Base-by-base conservation (phyloP, 129 eudicot genomes). In the Centaurea solstitialis region DNA sequence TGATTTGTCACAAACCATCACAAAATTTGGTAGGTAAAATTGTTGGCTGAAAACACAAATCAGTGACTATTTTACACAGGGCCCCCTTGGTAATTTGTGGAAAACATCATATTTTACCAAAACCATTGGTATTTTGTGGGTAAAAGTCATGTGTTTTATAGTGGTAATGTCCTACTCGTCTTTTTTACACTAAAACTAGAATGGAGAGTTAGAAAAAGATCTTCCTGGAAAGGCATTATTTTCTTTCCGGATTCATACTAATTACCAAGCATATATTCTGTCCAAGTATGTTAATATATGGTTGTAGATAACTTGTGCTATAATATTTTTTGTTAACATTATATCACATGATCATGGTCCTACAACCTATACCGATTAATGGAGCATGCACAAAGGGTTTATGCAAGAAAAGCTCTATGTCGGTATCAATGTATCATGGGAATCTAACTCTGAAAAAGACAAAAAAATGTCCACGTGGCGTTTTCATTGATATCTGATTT, bases 321-420 rank as follows among this genome's bases (percentile, higher is more conserved):
- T 22, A 72, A 39, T 62, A 12, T 59, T 64, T 26, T 74, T 82
- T 53, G 11, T 62, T 66, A 61, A 57, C 41, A 30, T 30, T 75
- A 73, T 80, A 68, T 84, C 88, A 85, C 89, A 72, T 84, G 97
- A 80, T 68, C 75, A 24, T 75, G 89, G 87, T 80, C 88, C 89
- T 78, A 87, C 84, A 75, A 81, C 85, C 83, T 85, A 80, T 76
- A 73, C 81, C 43, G 37, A 73, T 33, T 68, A 80, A 80, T 79
- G 91, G 88, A 53, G 82, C 74, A 77, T 75, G 85, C 85, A 76
- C 82, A 78, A 79, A 79, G 83, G 30, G 78, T 71, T 75, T 73
- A 39, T 79, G 81, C 76, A 70, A 79, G 21, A 78, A 28, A 69
- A 70, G 65, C 81, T 76, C 77, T 10, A 73, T 76, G 87, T 86